These are phyloP conservation scores for Exophiala aquamarina DNA, from an alignment of 2,329 filamentous ascomycete genomes.

Conservation along the genomic window DNA sequence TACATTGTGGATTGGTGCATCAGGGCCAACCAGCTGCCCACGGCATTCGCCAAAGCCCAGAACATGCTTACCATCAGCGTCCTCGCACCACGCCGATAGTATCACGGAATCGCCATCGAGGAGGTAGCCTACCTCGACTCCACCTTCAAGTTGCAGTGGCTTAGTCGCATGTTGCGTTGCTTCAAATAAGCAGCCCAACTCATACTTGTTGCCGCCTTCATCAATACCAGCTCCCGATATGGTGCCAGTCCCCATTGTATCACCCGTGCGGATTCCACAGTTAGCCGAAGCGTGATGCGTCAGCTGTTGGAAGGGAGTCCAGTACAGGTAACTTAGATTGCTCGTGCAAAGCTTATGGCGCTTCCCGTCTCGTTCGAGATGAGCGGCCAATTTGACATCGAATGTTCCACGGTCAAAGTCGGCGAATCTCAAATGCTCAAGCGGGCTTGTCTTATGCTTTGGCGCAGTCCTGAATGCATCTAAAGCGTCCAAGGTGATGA, in stretches of 20 bases:
- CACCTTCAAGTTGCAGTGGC: slow-evolving; percentile 7
- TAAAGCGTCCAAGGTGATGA: slow-evolving; percentile 59
- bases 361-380: slow-evolving; percentile 23
- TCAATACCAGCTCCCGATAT: slow-evolving; percentile 21
- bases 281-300: slow-evolving; percentile 27
- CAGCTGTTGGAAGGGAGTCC: slow-evolving; percentile 31
- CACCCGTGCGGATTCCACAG: slow-evolving; percentile 27
- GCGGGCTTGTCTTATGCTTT: slow-evolving; percentile 9
- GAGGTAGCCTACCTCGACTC: slow-evolving; percentile 12
- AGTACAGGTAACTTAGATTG: slow-evolving; percentile 31
- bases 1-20: slow-evolving; percentile 2
- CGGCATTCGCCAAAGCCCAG: slow-evolving; percentile 21
- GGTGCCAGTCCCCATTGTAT: slow-evolving; percentile 32
- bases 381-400: slow-evolving; percentile 15
- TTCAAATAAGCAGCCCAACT: slow-evolving; percentile 21
- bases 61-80: slow-evolving; percentile 5
- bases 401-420: slow-evolving; percentile 15
- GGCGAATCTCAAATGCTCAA: slow-evolving; percentile 15
- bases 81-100: slow-evolving; percentile 19
- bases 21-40: slow-evolving; percentile 12
- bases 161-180: slow-evolving; percentile 12
- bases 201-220: slow-evolving; percentile 16
- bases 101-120: slow-evolving; percentile 20
- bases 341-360: slow-evolving; percentile 22
- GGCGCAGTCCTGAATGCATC: slow-evolving; percentile 24